Evolutionary conservation across 2,329 filamentous ascomycete species (phyloP).

Genomic region (Fusarium incarnatum): DNA sequence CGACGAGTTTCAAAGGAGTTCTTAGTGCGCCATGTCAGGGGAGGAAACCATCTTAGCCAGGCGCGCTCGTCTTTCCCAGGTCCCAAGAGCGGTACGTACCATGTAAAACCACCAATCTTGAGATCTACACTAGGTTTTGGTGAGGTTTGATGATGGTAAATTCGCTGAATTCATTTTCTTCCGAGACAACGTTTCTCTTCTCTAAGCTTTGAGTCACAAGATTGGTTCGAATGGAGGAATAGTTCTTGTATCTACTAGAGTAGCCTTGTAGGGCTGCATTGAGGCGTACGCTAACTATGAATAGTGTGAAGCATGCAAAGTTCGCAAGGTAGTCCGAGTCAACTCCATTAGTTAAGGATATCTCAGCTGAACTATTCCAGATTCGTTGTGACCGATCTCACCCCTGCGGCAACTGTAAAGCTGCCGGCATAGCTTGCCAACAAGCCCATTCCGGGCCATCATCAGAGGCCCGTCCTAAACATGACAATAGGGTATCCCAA

Average conservation of each 20-base stretch:
- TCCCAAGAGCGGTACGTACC: conserved; percentile 33
- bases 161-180: background rate
- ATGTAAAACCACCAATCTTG: background rate
- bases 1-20: background rate
- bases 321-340: conserved; percentile 22
- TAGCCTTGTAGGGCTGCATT: background rate
- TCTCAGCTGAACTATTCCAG: background rate
- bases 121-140: background rate
- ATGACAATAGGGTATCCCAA: conserved; percentile 25
- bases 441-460: conserved; percentile 15
- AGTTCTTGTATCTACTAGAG: background rate
- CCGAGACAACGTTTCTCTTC: background rate
- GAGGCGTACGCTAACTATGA: background rate
- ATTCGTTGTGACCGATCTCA: conserved; percentile 33
- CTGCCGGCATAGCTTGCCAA: conserved; percentile 32
- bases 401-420: conserved; percentile 29
- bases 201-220: background rate
- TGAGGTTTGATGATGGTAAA: background rate
- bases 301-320: conserved; percentile 36
- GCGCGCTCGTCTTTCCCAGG: conserved; percentile 22
- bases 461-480: conserved; percentile 16
- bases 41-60: conserved; percentile 34
- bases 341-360: background rate
- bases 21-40: conserved; percentile 13
- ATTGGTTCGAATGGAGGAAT: background rate